phyloP scores from a whole-genome alignment of 2,329 filamentous ascomycete species.

The Ophiosphaerella korrae region DNA sequence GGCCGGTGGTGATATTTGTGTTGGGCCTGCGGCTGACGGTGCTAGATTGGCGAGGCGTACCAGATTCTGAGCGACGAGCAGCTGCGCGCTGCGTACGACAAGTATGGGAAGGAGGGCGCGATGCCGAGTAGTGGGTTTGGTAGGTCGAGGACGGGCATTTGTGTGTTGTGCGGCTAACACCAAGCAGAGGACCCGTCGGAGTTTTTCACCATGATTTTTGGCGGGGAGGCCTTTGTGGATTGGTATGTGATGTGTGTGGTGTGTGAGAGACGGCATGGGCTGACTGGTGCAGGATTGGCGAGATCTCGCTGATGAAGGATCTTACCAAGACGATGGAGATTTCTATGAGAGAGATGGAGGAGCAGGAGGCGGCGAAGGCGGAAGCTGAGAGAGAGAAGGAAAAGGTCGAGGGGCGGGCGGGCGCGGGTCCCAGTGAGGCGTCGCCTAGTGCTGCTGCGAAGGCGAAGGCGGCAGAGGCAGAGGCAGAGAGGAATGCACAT shows the following conservation, averaged over 20 bases:
- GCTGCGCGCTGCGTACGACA: slow-evolving; percentile 90
- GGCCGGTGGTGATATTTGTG: no score
- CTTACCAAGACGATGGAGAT: slow-evolving; percentile 98
- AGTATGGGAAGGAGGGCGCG: slow-evolving; percentile 93
- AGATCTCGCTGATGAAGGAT: slow-evolving; percentile 98
- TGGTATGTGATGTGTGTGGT: slow-evolving; percentile 54
- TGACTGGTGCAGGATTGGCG: slow-evolving; percentile 69
- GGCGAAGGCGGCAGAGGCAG: slow-evolving; percentile 48
- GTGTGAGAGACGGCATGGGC: background rate
- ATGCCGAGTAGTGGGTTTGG: slow-evolving; percentile 91
- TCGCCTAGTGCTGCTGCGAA: slow-evolving; percentile 45
- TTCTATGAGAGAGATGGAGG: slow-evolving; percentile 79
- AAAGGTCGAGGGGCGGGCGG: no score
- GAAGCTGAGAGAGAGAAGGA: slow-evolving; percentile 35
- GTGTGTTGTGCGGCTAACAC: no score
- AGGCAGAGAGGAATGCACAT: slow-evolving; percentile 47
- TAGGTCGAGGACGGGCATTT: slow-evolving; percentile 25
- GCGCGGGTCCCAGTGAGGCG: slow-evolving; percentile 8
- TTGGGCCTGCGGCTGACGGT: background rate
- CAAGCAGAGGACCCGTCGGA: slow-evolving; percentile 80
- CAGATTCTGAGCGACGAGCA: slow-evolving; percentile 86
- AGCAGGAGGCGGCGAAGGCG: slow-evolving; percentile 64
- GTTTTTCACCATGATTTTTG: slow-evolving; percentile 98
- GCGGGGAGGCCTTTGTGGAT: slow-evolving; percentile 92
- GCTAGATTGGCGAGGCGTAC: slow-evolving; percentile 70